A percentile compares a stretch with the other conserved stretches of the same genome.
Evolutionary conservation across 176 grass and related monocot genomes (phyloP).

Genomic region (Bolboschoenus planiculmis): DNA sequence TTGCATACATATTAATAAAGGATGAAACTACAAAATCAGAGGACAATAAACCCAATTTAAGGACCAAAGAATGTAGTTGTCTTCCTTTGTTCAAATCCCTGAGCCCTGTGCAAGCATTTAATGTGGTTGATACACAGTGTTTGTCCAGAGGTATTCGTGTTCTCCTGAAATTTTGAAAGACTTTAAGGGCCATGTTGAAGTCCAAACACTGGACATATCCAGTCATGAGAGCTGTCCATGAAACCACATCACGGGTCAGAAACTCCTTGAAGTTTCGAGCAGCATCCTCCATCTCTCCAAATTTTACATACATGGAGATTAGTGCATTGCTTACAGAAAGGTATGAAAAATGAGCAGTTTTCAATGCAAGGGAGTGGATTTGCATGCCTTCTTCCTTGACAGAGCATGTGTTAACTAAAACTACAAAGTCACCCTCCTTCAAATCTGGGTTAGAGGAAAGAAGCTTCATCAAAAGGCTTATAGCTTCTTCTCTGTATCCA

Average conservation of each 20-base stretch:
- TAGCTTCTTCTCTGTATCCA: slow-evolving; percentile 49
- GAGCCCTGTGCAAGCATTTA: slow-evolving; percentile 63
- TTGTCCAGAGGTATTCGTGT: slow-evolving; percentile 42
- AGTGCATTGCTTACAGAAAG: slow-evolving; percentile 64
- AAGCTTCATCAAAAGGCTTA: slow-evolving; percentile 50
- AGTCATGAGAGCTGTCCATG: slow-evolving; percentile 77
- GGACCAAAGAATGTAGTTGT: slow-evolving; percentile 58
- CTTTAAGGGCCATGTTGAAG: slow-evolving; percentile 43
- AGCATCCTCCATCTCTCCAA: slow-evolving; percentile 40
- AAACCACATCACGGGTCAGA: slow-evolving; percentile 47
- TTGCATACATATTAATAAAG: slow-evolving; percentile 84
- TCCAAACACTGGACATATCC: slow-evolving; percentile 57
- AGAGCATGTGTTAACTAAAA: slow-evolving; percentile 52
- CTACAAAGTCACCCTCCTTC: slow-evolving; percentile 77
- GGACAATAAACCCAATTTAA: slow-evolving; percentile 59
- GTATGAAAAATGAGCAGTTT: slow-evolving; percentile 52
- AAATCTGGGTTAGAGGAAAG: slow-evolving; percentile 42
- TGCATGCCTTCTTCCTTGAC: slow-evolving; percentile 53
- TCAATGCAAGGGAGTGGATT: slow-evolving; percentile 57
- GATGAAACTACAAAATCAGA: slow-evolving; percentile 64
- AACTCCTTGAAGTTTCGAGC: slow-evolving; percentile 46
- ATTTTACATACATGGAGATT: slow-evolving; percentile 63
- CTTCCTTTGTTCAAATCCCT: slow-evolving; percentile 53
- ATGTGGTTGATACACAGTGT: slow-evolving; percentile 43
- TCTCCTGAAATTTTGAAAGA: slow-evolving; percentile 51